Conservation (phyloP, 768 basidiomycete genomes). For the Pisolithus microcarpus region DNA sequence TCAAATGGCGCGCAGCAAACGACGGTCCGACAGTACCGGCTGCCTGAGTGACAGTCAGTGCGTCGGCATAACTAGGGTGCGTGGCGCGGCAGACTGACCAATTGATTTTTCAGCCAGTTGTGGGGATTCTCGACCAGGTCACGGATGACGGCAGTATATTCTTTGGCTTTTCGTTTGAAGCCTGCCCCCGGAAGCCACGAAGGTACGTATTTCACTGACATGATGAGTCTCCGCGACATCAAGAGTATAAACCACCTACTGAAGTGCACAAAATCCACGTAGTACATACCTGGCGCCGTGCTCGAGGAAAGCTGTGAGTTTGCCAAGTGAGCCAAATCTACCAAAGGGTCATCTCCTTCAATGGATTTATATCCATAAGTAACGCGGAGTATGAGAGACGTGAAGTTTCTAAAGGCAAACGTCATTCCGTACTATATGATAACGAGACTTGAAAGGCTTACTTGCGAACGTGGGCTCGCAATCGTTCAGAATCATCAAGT, state of each 20-base stretch:
- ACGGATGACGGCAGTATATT: conserved; percentile 5
- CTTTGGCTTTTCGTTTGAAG: conserved; percentile 11
- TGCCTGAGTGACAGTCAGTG: conserved; percentile 1
- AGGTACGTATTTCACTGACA: conserved; percentile 19
- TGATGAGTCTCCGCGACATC: not conserved
- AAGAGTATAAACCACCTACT: conserved; percentile 4
- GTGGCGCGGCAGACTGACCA: conserved; percentile 6
- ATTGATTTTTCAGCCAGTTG: conserved; percentile 7
- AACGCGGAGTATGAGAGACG: conserved; percentile 27
- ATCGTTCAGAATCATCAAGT: conserved; percentile 6
- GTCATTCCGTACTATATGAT: not conserved
- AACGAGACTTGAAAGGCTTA: not conserved
- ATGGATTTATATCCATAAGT: conserved; percentile 35
- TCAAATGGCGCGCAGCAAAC: conserved; percentile 8
- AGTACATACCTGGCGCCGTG: not conserved
- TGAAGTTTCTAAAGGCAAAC: conserved; percentile 1
- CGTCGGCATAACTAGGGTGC: not conserved
- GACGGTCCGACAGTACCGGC: conserved; percentile 12
- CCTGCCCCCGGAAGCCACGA: conserved; percentile 17
- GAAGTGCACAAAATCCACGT: conserved; percentile 14
- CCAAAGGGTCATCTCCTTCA: conserved; percentile 30
- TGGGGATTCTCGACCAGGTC: conserved; percentile 9
- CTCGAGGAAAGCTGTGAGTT: conserved; percentile 16
- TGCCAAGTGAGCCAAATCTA: conserved; percentile 23
- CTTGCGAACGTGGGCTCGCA: conserved; percentile 11